These are phyloP conservation scores for Dissoconium aciculare DNA, from an alignment of 2,329 filamentous ascomycete species.

Conservation along the genomic window DNA sequence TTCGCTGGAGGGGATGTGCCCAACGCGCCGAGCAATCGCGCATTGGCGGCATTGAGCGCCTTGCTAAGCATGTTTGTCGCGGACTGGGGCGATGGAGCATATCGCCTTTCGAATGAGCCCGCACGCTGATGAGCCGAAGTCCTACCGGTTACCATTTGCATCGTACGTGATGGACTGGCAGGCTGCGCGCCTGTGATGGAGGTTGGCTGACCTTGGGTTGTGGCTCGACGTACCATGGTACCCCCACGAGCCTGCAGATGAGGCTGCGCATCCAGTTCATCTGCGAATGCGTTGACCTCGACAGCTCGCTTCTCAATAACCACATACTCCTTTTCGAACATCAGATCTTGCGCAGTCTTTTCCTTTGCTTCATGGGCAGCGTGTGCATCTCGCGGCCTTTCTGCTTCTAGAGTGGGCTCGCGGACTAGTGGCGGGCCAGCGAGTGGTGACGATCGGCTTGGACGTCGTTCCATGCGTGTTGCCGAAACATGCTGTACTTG, in stretches of 20 bases:
- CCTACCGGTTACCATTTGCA: constrained; percentile 58
- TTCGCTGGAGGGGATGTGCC: constrained; percentile 48
- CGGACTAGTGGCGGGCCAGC: constrained; percentile 33
- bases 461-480: constrained; percentile 44
- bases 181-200: constrained; percentile 53
- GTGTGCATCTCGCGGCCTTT: constrained; percentile 9
- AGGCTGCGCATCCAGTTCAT: constrained; percentile 70
- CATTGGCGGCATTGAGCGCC: constrained; percentile 84
- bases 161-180: constrained; percentile 53
- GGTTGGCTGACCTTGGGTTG: constrained; percentile 57
- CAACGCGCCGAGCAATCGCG: constrained; percentile 51
- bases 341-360: constrained; percentile 67
- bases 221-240: constrained; percentile 58
- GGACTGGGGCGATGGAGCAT: constrained; percentile 56
- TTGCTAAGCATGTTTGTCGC: constrained; percentile 87
- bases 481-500: constrained; percentile 11
- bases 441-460: constrained; percentile 31
- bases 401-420: constrained; percentile 24
- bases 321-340: constrained; percentile 87
- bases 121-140: constrained; percentile 51
- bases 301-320: constrained; percentile 89
- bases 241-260: constrained; percentile 32
- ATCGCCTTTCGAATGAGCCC: constrained; percentile 68
- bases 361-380: constrained; percentile 37
- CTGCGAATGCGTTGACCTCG: constrained; percentile 92